Evolutionary conservation across 345 rosid species (phyloP).

Genomic region (Boechera divaricarpa): DNA sequence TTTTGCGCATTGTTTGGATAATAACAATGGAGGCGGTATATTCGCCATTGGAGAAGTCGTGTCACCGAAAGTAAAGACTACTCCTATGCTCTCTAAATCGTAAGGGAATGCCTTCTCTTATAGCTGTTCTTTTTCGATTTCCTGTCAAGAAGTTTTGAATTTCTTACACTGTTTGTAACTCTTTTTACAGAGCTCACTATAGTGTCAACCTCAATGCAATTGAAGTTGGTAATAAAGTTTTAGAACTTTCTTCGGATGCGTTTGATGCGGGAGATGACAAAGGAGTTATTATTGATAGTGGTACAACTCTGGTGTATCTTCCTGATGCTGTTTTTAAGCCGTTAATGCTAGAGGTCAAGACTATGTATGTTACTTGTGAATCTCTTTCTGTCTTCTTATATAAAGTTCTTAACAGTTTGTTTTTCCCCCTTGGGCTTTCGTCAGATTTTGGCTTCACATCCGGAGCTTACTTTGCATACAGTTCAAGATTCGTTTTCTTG

Average conservation of each 20-base stretch:
- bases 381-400: neutral
- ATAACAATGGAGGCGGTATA: conserved; percentile 77
- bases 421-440: neutral
- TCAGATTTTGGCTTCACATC: conserved; percentile 62
- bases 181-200: conserved; percentile 78
- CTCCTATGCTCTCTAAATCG: conserved; percentile 81
- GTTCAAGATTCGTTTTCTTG: conserved; percentile 72
- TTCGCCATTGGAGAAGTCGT: conserved; percentile 87
- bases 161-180: conserved; percentile 4
- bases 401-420: conserved; percentile 10
- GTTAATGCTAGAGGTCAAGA: conserved; percentile 59
- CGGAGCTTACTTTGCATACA: conserved; percentile 56
- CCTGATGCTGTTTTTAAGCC: conserved; percentile 62
- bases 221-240: conserved; percentile 62
- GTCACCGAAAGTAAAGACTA: conserved; percentile 73
- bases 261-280: conserved; percentile 58
- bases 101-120: conserved; percentile 49
- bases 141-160: neutral
- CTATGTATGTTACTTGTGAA: conserved; percentile 8
- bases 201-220: conserved; percentile 69
- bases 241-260: conserved; percentile 59
- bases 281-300: conserved; percentile 89
- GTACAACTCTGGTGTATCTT: conserved; percentile 91
- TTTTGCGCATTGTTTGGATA: conserved; percentile 93
- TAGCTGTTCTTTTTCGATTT: conserved; percentile 2